phyloP scores from a whole-genome alignment of 73 alveolate species.

The Paramecium tetraurelia region DNA sequence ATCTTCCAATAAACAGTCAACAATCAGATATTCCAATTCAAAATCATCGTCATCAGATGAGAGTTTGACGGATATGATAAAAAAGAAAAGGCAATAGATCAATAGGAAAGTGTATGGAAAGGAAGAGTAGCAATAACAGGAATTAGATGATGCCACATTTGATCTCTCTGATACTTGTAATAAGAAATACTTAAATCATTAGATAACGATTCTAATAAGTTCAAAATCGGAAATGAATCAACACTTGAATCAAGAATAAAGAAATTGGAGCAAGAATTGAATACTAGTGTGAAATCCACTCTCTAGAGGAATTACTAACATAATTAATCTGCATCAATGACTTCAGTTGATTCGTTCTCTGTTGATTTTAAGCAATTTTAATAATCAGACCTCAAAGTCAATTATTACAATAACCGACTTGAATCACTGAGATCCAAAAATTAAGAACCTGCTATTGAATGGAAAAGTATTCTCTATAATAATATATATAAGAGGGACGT shows the following conservation, averaged over 20 bases:
- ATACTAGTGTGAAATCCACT: background rate
- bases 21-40: background rate
- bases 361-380: background rate
- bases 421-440: slow-evolving; percentile 1
- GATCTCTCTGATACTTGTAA: slow-evolving; percentile 36
- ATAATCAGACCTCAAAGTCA: background rate
- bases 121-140: background rate
- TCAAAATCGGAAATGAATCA: background rate
- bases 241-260: slow-evolving; percentile 24
- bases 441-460: background rate
- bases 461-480: background rate
- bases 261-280: background rate
- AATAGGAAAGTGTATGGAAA: background rate
- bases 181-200: background rate
- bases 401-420: background rate
- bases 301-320: background rate
- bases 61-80: background rate
- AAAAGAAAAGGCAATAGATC: background rate
- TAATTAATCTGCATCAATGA: background rate
- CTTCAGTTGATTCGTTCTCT: slow-evolving; percentile 14
- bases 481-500: background rate
- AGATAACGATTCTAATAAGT: background rate
- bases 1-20: background rate
- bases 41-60: slow-evolving; percentile 36
- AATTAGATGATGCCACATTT: slow-evolving; percentile 12